A percentile compares a stretch with the other conserved stretches of the same genome.
phyloP scores from a whole-genome alignment of 495 filamentous ascomycete genomes.

The Lophiostoma macrostomum region DNA sequence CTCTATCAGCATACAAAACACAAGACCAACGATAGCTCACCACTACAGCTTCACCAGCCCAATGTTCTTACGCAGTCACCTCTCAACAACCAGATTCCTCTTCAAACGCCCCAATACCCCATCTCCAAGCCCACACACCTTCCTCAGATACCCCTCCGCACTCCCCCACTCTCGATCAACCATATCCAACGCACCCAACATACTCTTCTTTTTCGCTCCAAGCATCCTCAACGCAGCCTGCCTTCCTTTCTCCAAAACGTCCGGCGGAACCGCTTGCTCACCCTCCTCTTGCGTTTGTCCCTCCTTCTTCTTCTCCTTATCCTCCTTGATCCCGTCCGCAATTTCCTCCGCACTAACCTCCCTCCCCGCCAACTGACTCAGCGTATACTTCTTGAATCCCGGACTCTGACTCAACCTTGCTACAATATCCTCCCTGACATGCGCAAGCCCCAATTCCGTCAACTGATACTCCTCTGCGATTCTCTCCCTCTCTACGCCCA shows the following conservation, averaged over 20 bases:
- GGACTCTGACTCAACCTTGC: conserved; percentile 1
- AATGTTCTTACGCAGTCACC: too few relatives aligned
- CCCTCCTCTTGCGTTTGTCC: background rate
- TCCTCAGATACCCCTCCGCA: conserved; percentile 53
- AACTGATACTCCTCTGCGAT: conserved; percentile 42
- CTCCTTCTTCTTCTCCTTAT: background rate
- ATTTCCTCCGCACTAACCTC: conserved; percentile 1
- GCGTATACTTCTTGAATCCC: conserved; percentile 17
- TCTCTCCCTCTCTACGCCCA: conserved; percentile 30
- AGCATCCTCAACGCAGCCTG: conserved; percentile 36
- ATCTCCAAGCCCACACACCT: conserved; percentile 51
- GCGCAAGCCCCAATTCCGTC: conserved; percentile 36
- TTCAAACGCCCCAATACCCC: conserved; percentile 51
- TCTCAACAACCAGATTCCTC: conserved; percentile 41
- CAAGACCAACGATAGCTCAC: too few relatives aligned
- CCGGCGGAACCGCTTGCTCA: conserved; percentile 8
- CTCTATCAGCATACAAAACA: too few relatives aligned
- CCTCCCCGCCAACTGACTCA: conserved; percentile 2
- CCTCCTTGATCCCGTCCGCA: background rate
- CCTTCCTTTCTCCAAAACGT: conserved; percentile 33
- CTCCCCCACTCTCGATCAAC: conserved; percentile 54
- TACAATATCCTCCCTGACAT: conserved; percentile 17
- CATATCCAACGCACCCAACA: conserved; percentile 52
- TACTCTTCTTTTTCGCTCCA: conserved; percentile 40
- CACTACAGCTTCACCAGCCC: too few relatives aligned